Base-by-base conservation (phyloP, 73 alveolate genomes). In the Diophrys appendiculata region DNA sequence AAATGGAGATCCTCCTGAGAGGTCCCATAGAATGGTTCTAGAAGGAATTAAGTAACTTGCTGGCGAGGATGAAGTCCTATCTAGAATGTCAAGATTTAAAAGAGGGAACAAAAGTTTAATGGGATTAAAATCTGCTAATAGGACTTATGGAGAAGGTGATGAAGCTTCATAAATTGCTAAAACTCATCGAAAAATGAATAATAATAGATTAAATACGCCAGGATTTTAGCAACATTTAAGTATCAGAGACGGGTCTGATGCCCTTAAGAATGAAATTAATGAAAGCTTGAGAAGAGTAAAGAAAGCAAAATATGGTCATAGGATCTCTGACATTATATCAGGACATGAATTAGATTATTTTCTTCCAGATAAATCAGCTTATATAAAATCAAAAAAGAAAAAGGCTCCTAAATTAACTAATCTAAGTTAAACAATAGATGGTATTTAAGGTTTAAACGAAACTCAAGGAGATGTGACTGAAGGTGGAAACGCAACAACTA, bases 251-350 rank as follows among this genome's bases (percentile, higher is more conserved):
- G 92, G 88, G 0, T 65, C 80, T 22, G 71, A 2, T 0, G 78
- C 78, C 33, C 72, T 84, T 0, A 84, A 84, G 52, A 86, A 84
- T 25, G 92, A 84, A 77, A 84, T 84, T 1, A 5, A 27, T 0
- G 88, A 84, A 43, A 60, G 83, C 28, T 25, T 33, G 26, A 25
- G 78, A 1, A 33, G 92, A 53, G 54, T 84, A 18, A 84, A 84
- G 69, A 86, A 85, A 77, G 92, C 92, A 1, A 84, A 84, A 53
- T 74, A 77, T 69, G 92, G 92, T 14, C 71, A 35, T n/a, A 77
- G 71, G 60, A 22, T 84, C 14, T 72, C 68, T 1, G 83, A 69
- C 67, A 56, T 84, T 29, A 75, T 77, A 13, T 86, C 87, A 53
- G 54, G n/a, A 11, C 83, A 84, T 33, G 69, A 65, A 27, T 55